Conservation (phyloP, 768 basidiomycete genomes). For the Lactarius vividus region DNA sequence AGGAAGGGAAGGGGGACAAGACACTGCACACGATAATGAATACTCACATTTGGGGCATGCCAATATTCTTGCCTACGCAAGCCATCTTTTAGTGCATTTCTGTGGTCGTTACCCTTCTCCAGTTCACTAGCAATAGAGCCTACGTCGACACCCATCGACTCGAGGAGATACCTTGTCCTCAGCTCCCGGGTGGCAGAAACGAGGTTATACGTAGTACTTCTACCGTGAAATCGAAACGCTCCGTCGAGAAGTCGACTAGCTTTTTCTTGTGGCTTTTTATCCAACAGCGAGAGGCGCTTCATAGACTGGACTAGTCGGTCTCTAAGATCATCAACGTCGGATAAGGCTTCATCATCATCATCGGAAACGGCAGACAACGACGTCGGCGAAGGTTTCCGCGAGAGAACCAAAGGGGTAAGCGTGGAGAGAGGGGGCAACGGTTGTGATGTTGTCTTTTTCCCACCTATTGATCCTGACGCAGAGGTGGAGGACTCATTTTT, state of each 20-base stretch:
- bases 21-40: not conserved
- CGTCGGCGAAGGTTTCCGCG: conserved; percentile 10
- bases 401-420: conserved; percentile 1
- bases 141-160: conserved; percentile 9
- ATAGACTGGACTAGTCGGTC: conserved; percentile 10
- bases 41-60: conserved; percentile 25
- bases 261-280: conserved; percentile 18
- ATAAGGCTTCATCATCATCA: not conserved
- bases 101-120: not conserved
- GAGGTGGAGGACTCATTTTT: conserved; percentile 35
- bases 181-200: conserved; percentile 15
- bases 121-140: conserved; percentile 8
- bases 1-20: not conserved
- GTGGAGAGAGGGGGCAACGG: conserved; percentile 15
- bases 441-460: conserved; percentile 6
- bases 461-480: conserved; percentile 1
- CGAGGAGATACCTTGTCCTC: conserved; percentile 9
- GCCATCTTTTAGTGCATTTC: not conserved
- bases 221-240: conserved; percentile 25
- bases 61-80: conserved; percentile 24
- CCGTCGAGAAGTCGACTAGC: conserved; percentile 21
- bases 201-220: conserved; percentile 20
- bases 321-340: conserved; percentile 13
- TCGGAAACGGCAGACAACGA: conserved; percentile 1
- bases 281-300: conserved; percentile 23